Conservation (phyloP, 768 basidiomycete genomes). For the Pleurotus cornucopiae region DNA sequence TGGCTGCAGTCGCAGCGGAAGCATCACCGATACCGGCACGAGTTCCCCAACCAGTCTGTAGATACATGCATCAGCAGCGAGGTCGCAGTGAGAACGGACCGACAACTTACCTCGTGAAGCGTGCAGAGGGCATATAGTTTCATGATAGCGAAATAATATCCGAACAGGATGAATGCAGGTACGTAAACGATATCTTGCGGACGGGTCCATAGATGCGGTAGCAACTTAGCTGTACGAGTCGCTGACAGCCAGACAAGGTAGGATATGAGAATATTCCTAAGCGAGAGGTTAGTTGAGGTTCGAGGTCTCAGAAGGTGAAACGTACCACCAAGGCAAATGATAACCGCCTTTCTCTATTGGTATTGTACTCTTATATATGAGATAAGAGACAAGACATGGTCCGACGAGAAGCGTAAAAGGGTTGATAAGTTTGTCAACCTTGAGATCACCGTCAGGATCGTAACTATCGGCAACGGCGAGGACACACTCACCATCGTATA, state of each 20-base stretch:
- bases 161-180: conserved; percentile 84
- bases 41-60: conserved; percentile 91
- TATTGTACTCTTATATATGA: conserved; percentile 78
- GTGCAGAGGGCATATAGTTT: conserved; percentile 89
- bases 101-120: conserved; percentile 65
- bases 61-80: conserved; percentile 7
- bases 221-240: conserved; percentile 74
- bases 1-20: conserved; percentile 68
- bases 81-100: background rate
- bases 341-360: conserved; percentile 66
- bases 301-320: conserved; percentile 11
- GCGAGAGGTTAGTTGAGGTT: conserved; percentile 12
- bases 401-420: conserved; percentile 85
- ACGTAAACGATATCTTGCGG: conserved; percentile 78
- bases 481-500: conserved; percentile 82
- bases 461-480: conserved; percentile 32
- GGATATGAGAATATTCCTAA: conserved; percentile 64
- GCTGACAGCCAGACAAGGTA: conserved; percentile 71
- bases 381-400: conserved; percentile 69
- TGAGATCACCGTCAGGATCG: conserved; percentile 7
- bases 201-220: conserved; percentile 76
- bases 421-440: conserved; percentile 85
- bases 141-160: conserved; percentile 95
- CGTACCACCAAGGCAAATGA: conserved; percentile 80
- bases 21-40: conserved; percentile 89